These are phyloP conservation scores for Pulveroboletus sp. DNA, from an alignment of 768 basidiomycete species.

Conservation along the genomic window DNA sequence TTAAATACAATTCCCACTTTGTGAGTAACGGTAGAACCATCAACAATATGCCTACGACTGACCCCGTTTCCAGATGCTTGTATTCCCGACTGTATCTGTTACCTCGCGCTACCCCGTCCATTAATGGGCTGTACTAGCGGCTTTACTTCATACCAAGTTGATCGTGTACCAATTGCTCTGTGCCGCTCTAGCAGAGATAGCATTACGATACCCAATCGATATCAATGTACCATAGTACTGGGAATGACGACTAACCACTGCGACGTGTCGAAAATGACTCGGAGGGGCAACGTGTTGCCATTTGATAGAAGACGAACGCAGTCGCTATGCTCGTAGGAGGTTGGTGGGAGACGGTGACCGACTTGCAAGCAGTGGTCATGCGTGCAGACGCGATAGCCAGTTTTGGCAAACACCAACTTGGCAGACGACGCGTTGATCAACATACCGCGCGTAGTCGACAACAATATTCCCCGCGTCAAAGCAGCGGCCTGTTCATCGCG, in stretches of 20 bases:
- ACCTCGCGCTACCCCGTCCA: not conserved
- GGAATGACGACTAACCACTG: constrained; percentile 1
- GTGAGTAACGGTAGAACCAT: constrained; percentile 2
- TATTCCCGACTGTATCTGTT: constrained; percentile 5
- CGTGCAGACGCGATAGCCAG: not conserved
- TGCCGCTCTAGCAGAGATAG: not conserved
- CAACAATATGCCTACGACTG: not conserved
- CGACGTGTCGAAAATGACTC: not conserved
- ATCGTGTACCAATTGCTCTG: constrained; percentile 9
- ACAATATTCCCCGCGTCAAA: constrained; percentile 6
- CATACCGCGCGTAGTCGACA: not conserved
- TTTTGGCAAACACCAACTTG: constrained; percentile 11
- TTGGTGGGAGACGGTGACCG: too few relatives aligned
- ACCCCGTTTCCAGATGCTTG: constrained; percentile 7
- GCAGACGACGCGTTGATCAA: constrained; percentile 9
- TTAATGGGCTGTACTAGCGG: constrained; percentile 8
- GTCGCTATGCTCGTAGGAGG: not conserved
- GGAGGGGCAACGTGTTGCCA: not conserved
- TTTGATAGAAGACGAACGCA: not conserved
- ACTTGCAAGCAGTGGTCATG: too few relatives aligned
- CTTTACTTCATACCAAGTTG: constrained; percentile 3
- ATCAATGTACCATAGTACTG: constrained; percentile 14
- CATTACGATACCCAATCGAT: constrained; percentile 12
- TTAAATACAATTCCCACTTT: constrained; percentile 5
- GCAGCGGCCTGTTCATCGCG: constrained; percentile 2